Evolutionary conservation across 768 basidiomycete species (phyloP).

Genomic region (Termitomyces sp.): DNA sequence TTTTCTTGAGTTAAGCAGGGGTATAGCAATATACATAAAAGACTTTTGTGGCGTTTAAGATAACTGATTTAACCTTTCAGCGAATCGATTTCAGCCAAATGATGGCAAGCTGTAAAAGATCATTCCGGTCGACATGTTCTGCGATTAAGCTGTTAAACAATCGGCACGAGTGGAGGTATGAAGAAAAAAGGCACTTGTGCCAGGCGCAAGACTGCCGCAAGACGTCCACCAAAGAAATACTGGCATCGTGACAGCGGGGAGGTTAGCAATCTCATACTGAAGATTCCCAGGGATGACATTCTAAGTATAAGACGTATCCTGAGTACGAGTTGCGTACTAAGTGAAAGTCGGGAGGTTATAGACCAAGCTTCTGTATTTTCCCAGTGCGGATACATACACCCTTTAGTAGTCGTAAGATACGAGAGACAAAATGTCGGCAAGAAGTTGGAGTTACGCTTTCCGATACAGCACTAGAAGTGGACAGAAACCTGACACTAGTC

Average conservation of each 20-base stretch:
- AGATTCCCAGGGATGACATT: conserved; percentile 23
- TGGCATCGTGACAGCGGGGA: conserved; percentile 41
- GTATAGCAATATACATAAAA: background rate
- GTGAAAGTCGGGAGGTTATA: conserved; percentile 27
- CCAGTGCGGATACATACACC: conserved; percentile 29
- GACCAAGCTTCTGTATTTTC: conserved; percentile 24
- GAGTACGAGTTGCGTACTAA: conserved; percentile 26
- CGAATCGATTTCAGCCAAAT: conserved; percentile 18
- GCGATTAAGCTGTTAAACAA: conserved; percentile 22
- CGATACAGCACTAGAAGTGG: background rate
- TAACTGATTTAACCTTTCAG: conserved; percentile 20
- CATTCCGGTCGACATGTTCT: conserved; percentile 25
- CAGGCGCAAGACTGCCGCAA: conserved; percentile 22
- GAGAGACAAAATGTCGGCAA: conserved; percentile 19
- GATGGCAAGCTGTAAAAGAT: conserved; percentile 23
- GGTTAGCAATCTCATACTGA: conserved; percentile 46
- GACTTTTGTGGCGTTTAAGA: conserved; percentile 15
- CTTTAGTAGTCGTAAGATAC: conserved; percentile 26
- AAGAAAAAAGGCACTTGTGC: conserved; percentile 18
- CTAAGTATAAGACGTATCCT: conserved; percentile 24
- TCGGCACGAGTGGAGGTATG: background rate
- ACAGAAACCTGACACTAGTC: background rate
- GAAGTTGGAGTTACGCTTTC: conserved; percentile 22
- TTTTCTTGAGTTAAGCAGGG: background rate
- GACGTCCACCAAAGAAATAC: conserved; percentile 27